Conservation (phyloP, 2,329 filamentous ascomycete genomes). For the Lachnellula hyalina region DNA sequence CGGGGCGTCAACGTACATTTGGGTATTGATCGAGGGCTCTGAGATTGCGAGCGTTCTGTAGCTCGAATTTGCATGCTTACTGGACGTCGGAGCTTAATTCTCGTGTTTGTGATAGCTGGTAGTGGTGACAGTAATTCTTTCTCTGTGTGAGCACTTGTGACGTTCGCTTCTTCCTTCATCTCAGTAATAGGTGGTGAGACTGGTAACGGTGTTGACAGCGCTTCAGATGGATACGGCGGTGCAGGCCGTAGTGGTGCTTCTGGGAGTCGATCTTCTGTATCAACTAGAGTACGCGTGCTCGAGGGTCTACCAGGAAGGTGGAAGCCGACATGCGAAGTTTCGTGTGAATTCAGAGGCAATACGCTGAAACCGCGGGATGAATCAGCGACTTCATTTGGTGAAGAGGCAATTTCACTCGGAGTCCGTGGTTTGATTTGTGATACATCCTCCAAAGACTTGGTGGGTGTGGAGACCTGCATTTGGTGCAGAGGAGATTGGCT, state of each 20-base stretch:
- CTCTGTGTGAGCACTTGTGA: not conserved
- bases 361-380: constrained; percentile 17
- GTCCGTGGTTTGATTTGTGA: constrained; percentile 10
- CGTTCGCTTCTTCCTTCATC: not conserved
- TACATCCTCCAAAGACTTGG: constrained; percentile 7
- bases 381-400: not conserved
- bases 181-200: not conserved
- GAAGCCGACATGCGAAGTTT: constrained; percentile 13
- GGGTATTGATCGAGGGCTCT: constrained; percentile 38
- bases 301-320: constrained; percentile 18
- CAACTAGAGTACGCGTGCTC: constrained; percentile 15
- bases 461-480: constrained; percentile 8
- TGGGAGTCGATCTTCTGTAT: not conserved
- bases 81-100: constrained; percentile 16
- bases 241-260: constrained; percentile 1
- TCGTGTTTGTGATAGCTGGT: constrained; percentile 14
- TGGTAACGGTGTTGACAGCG: constrained; percentile 2
- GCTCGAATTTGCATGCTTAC: constrained; percentile 19
- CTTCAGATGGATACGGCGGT: not conserved
- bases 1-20: constrained; percentile 25
- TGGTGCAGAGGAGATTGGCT: constrained; percentile 10
- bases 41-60: not conserved
- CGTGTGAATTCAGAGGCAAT: constrained; percentile 8
- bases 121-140: constrained; percentile 2
- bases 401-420: not conserved